phyloP scores from a whole-genome alignment of 2,329 filamentous ascomycete genomes.

The Geosmithia putterillii region DNA sequence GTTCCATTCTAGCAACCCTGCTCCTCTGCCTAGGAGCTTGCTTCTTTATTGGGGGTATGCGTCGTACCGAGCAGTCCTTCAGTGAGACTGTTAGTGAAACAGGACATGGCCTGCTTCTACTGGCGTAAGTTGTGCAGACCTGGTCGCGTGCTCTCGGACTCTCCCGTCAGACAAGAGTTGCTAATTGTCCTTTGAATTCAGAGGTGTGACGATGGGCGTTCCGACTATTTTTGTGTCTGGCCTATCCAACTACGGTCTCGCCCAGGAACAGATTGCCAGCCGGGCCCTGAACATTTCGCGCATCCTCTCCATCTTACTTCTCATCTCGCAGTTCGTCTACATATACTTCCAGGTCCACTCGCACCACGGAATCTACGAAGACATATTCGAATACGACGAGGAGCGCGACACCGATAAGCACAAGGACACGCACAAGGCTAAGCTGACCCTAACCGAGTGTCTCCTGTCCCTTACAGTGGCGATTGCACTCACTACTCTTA shows the following conservation, averaged over 20 bases:
- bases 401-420: constrained; percentile 50
- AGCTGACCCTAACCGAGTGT: constrained; percentile 65
- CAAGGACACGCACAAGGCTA: constrained; percentile 46
- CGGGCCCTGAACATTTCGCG: constrained; percentile 56
- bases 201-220: constrained; percentile 24
- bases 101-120: constrained; percentile 63
- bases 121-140: constrained; percentile 46
- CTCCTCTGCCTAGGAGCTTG: constrained; percentile 68
- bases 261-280: constrained; percentile 25
- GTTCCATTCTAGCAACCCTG: constrained; percentile 73
- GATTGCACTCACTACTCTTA: constrained; percentile 57
- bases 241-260: constrained; percentile 15
- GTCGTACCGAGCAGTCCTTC: constrained; percentile 57
- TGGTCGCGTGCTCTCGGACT: constrained; percentile 7
- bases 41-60: constrained; percentile 65
- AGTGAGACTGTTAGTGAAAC: constrained; percentile 68
- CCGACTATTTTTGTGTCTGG: constrained; percentile 44
- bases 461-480: constrained; percentile 51
- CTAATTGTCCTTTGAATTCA: constrained; percentile 5
- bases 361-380: constrained; percentile 66
- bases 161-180: constrained; percentile 11
- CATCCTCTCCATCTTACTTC: constrained; percentile 56
- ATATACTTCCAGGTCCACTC: constrained; percentile 65
- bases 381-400: constrained; percentile 61
- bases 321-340: constrained; percentile 55